Conservation (phyloP, 2,329 filamentous ascomycete genomes). For the Alternaria panax region DNA sequence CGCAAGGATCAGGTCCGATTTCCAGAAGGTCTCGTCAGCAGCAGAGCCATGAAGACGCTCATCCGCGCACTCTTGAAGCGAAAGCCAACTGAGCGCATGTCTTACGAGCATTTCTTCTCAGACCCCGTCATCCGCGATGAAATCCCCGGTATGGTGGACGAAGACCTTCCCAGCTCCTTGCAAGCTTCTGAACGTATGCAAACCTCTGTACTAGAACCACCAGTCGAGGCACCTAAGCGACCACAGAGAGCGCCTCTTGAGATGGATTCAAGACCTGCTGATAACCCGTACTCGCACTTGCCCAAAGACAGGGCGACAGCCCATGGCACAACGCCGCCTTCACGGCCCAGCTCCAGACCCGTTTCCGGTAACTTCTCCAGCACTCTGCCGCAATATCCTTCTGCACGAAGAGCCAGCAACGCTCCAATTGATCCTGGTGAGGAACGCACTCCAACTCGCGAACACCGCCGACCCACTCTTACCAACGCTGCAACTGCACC, state of each 20-base stretch:
- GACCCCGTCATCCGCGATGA: constrained; percentile 74
- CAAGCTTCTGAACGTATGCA: constrained; percentile 38
- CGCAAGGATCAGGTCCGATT: constrained; percentile 88
- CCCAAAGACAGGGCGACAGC: constrained; percentile 39
- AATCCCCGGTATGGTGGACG: constrained; percentile 82
- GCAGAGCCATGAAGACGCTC: constrained; percentile 77
- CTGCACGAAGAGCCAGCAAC: constrained; percentile 43
- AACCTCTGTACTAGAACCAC: constrained; percentile 36
- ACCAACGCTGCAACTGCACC: constrained; percentile 56
- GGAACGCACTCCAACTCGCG: constrained; percentile 48
- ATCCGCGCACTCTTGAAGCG: constrained; percentile 84
- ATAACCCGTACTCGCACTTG: constrained; percentile 44
- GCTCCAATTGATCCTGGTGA: constrained; percentile 43
- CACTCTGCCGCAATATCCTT: constrained; percentile 34
- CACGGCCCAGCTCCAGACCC: constrained; percentile 43
- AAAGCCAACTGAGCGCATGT: constrained; percentile 83
- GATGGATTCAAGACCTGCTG: constrained; percentile 35
- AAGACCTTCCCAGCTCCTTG: constrained; percentile 65
- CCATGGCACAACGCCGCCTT: constrained; percentile 42
- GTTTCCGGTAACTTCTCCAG: constrained; percentile 37
- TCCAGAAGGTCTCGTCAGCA: constrained; percentile 73
- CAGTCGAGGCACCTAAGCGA: constrained; percentile 33
- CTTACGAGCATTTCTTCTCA: constrained; percentile 84
- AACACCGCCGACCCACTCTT: constrained; percentile 54
- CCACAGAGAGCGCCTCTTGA: constrained; percentile 40